Base-by-base conservation (phyloP, 202 grass and related monocot genomes). In the Elaeis oleifera region DNA sequence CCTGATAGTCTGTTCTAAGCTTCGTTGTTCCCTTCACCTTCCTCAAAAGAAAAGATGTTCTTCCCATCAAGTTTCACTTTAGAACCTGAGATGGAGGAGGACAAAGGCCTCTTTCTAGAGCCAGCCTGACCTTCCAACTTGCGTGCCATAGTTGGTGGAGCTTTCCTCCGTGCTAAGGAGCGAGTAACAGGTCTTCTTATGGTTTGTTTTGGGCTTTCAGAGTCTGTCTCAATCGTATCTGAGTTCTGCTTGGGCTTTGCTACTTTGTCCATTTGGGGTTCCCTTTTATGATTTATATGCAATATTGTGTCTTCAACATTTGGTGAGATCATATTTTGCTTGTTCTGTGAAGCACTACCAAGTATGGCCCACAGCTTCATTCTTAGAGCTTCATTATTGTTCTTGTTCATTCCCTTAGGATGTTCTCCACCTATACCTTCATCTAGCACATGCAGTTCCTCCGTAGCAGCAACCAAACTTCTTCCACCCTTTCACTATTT, bases 351-450 rank as follows among this genome's bases (percentile, higher is more conserved):
- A 81, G 74, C 25, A 57, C 59, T 60, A 61, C 81, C 84, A 86
- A 99, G 88, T 69, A 99, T 99, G 67, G 86, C 88, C 88, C 83
- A 80, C n/a, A 99, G 27, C 75, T 89, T 92, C 82, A 82, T 84
- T 63, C 75, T 86, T 64, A 99, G 79, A 11, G 70, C 49, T 59
- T 83, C 83, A n/a, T 56, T 86, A 16, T 73, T 80, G 24, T 65
- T 56, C 18, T 71, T 88, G 74, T 6, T 55, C 68, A 75, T 85
- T 71, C 61, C 76, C 17, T 70, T 32, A 68, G 63, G 74, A 29
- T 70, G 67, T 63, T 69, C 51, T 59, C 55, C 17, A 16, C 0
- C 9, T 7, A 50, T 71, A 69, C 5, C 51, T 60, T 49, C 60
- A 64, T 74, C 69, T 48, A 53, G 75, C 56, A 74, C 39, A 1